Percentiles rank a stretch among this genome's conserved stretches.
Evolutionary conservation across 352 stramenopile species (phyloP).

Genomic region (Elongisporangium undulatum): DNA sequence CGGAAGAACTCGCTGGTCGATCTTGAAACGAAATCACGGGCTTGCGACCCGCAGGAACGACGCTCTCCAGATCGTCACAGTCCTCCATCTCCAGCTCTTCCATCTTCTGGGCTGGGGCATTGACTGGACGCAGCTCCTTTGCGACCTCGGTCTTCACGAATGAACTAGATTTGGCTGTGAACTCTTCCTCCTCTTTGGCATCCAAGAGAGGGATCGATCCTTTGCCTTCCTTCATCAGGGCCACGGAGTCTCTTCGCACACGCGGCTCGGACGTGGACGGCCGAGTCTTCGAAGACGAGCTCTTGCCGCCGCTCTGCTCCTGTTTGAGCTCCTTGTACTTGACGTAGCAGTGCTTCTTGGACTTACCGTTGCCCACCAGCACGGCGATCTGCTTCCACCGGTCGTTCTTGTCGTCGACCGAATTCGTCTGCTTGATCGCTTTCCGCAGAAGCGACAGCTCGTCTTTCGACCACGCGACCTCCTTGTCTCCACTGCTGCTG

Average conservation of each 20-base stretch:
- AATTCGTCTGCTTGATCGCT: slow-evolving; percentile 64
- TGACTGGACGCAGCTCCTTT: neutral
- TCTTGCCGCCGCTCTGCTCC: slow-evolving; percentile 21
- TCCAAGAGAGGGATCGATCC: neutral
- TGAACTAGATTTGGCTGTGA: neutral
- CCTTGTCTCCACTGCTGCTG: slow-evolving; percentile 10
- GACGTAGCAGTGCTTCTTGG: slow-evolving; percentile 80
- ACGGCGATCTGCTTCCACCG: slow-evolving; percentile 65
- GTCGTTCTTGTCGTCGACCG: slow-evolving; percentile 61
- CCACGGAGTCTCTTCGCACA: neutral
- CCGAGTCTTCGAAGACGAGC: neutral
- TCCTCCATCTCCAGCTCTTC: slow-evolving; percentile 46
- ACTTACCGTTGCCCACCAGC: slow-evolving; percentile 53
- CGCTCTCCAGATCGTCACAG: slow-evolving; percentile 35
- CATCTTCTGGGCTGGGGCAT: neutral
- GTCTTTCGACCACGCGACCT: slow-evolving; percentile 47
- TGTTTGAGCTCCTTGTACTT: slow-evolving; percentile 85
- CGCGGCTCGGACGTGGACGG: neutral
- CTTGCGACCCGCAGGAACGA: neutral
- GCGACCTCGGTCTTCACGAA: neutral
- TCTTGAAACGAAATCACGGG: neutral
- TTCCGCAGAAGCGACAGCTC: slow-evolving; percentile 57
- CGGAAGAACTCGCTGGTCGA: neutral
- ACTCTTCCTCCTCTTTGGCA: neutral
- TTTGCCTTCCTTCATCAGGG: neutral